These are phyloP conservation scores for Suhomyces sp. DNA, from an alignment of 805 yeast species.

Conservation along the genomic window DNA sequence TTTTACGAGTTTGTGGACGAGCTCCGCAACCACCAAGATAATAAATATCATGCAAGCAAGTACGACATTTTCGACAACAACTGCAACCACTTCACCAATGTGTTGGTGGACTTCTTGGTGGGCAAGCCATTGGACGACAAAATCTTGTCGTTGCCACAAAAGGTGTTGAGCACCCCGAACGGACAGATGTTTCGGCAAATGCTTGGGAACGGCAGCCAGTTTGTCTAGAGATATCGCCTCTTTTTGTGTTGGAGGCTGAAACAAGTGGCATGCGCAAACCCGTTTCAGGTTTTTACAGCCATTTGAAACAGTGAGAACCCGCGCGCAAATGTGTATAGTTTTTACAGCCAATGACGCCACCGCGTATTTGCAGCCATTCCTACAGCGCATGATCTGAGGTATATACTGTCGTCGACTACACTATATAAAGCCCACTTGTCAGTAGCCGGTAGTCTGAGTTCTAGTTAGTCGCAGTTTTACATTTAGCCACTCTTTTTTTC, in stretches of 20 bases:
- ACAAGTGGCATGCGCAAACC: neutral
- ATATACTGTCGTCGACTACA: neutral
- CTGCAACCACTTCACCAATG: slow-evolving; percentile 67
- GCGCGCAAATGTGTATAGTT: neutral
- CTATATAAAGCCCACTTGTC: neutral
- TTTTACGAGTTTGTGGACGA: slow-evolving; percentile 53
- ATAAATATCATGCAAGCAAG: slow-evolving; percentile 42
- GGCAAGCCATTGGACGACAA: slow-evolving; percentile 53
- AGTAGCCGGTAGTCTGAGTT: neutral
- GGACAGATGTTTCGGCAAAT: slow-evolving; percentile 34
- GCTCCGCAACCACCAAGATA: slow-evolving; percentile 33
- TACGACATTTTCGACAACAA: slow-evolving; percentile 62
- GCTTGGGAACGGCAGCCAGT: slow-evolving; percentile 22
- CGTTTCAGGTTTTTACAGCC: neutral
- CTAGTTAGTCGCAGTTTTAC: neutral
- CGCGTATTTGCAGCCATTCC: neutral
- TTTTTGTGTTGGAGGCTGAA: neutral
- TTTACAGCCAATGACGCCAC: neutral
- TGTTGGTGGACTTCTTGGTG: slow-evolving; percentile 53
- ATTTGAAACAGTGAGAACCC: neutral
- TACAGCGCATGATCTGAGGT: neutral
- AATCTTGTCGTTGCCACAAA: slow-evolving; percentile 51
- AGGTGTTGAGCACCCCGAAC: slow-evolving; percentile 41
- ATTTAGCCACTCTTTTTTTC: neutral
- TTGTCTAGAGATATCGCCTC: slow-evolving; percentile 4